Base-by-base conservation (phyloP, 352 stramenopile species). In the Pythium myriotylum region DNA sequence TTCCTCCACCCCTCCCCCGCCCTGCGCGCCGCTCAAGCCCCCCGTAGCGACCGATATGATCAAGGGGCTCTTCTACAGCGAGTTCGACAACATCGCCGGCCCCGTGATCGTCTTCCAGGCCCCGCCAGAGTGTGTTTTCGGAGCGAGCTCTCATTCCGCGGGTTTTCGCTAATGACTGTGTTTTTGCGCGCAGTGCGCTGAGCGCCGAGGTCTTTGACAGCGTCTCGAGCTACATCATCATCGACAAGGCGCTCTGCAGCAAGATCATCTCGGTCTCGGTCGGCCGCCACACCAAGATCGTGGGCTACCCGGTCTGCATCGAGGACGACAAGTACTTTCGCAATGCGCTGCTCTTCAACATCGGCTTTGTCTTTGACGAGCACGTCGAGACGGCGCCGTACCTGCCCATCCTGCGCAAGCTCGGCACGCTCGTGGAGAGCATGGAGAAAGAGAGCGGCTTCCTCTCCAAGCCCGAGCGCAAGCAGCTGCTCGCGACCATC, bases 11-110 rank as follows among this genome's bases (percentile, higher is more conserved):
- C 2, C 19, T 16, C 19, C 8, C 23, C 9, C 33, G 29, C 29
- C 29, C 29, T 35, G 29, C 29, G 5, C 29, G 29, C 10, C 29
- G 29, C 29, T n/a, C n/a, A n/a, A 10, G 10, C 5, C 29, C 29
- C 10, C 29, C 29, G 29, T 10, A 35, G 29, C 29, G 29, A 6
- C 17, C 52, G 49, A 19, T 10, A 92, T 92, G 85, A 80, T 94
- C 63, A 88, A 92, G 67, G 87, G 82, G 5, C 52, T 97, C 19
- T 96, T 97, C 73, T 97, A 97, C 70, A 92, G 82, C 71, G 89
- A 97, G 73, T 97, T 97, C 62, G 88, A 97, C 79, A 97, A 97
- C 76, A 76, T 92, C 49, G 83, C 84, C 13, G 89, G 89, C n/a
- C 86, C 86, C 27, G 85, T 94, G 65, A 93, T 97, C 69, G 79